phyloP scores from a whole-genome alignment of 768 basidiomycete genomes.

The Tricholoma terreum region DNA sequence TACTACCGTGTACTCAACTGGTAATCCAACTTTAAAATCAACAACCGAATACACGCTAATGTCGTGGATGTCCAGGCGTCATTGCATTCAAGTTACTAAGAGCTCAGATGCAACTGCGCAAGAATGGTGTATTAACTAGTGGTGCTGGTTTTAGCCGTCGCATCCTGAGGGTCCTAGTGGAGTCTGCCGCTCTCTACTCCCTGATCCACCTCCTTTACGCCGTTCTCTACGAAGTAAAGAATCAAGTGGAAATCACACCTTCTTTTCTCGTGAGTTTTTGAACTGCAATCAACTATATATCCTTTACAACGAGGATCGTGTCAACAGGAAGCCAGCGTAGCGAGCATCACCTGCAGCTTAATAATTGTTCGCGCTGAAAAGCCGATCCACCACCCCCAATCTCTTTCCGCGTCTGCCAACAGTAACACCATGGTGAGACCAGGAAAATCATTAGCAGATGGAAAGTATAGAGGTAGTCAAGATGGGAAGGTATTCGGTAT shows the following conservation, averaged over 20 bases:
- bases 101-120: not conserved
- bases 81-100: not conserved
- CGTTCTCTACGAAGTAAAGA: not conserved
- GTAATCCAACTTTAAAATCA: not conserved
- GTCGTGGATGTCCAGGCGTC: not conserved
- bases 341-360: not conserved
- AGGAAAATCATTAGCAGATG: too few relatives aligned
- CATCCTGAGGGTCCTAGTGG: not conserved
- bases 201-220: not conserved
- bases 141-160: not conserved
- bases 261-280: not conserved
- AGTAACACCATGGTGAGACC: too few relatives aligned
- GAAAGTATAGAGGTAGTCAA: too few relatives aligned
- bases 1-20: not conserved
- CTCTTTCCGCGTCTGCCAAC: too few relatives aligned
- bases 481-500: too few relatives aligned
- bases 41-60: not conserved
- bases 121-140: not conserved
- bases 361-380: not conserved
- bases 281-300: not conserved
- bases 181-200: not conserved
- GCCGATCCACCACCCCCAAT: not conserved
- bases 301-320: not conserved
- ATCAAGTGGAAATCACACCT: not conserved
- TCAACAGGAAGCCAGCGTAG: not conserved